Conservation (phyloP, 2,329 filamentous ascomycete species). For the Colletotrichum eremochloae region DNA sequence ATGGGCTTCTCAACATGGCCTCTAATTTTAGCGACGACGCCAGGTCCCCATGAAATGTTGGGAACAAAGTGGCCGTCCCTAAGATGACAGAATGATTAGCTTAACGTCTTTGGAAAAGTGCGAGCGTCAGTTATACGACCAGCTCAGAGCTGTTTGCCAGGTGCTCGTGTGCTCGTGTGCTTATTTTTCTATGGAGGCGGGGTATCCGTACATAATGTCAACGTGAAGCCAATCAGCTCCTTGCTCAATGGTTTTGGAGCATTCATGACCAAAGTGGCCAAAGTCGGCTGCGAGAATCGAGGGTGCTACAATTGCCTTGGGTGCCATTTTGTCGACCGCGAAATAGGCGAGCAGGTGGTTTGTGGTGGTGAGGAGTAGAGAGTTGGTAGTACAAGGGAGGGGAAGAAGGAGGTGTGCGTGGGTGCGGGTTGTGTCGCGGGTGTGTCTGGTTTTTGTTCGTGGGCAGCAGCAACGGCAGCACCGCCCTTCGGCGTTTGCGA, state of each 20-base stretch:
- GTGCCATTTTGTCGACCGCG: slow-evolving; percentile 74
- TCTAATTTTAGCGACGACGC: slow-evolving; percentile 94
- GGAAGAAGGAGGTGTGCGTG: slow-evolving; percentile 22
- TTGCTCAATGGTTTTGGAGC: slow-evolving; percentile 85
- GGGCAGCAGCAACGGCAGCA: slow-evolving; percentile 6
- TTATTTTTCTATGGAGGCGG: background rate
- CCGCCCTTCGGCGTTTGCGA: slow-evolving; percentile 23
- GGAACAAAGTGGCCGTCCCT: slow-evolving; percentile 99
- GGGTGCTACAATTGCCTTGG: slow-evolving; percentile 93
- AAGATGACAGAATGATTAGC: slow-evolving; percentile 23
- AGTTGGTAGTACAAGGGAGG: background rate
- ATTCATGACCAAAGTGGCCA: slow-evolving; percentile 87
- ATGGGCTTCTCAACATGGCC: slow-evolving; percentile 83
- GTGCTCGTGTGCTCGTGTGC: slow-evolving; percentile 11
- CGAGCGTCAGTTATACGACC: slow-evolving; percentile 9
- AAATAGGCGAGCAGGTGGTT: slow-evolving; percentile 6
- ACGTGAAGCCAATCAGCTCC: slow-evolving; percentile 95
- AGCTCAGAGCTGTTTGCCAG: slow-evolving; percentile 32
- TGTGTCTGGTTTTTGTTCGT: slow-evolving; percentile 25
- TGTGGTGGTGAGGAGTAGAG: background rate
- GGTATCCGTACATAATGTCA: slow-evolving; percentile 79
- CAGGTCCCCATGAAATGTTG: slow-evolving; percentile 96
- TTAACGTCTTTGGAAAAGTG: background rate
- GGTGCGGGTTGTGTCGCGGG: slow-evolving; percentile 32
- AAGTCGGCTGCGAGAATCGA: slow-evolving; percentile 99